These are phyloP conservation scores for Myxozyma melibiosi DNA, from an alignment of 805 yeast genomes.

Conservation along the genomic window DNA sequence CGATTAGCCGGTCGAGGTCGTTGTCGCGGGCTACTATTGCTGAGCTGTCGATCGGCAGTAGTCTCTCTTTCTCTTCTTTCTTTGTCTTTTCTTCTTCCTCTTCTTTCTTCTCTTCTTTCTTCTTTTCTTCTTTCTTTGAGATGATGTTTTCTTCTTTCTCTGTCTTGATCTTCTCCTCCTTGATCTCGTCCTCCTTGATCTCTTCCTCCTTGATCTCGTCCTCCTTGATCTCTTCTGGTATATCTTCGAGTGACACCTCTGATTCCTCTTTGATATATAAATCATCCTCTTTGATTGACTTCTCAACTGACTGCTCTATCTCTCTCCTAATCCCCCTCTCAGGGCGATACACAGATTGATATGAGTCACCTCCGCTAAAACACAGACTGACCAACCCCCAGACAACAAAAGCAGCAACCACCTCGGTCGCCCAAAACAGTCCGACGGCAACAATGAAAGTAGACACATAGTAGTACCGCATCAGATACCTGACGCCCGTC, in stretches of 20 bases:
- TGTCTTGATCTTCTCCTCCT: too few relatives aligned
- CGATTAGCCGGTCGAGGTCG: background rate
- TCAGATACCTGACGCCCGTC: slow-evolving; percentile 40
- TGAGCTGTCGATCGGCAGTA: background rate
- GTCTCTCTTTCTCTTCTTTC: background rate
- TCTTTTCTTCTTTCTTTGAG: too few relatives aligned
- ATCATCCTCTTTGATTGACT: too few relatives aligned
- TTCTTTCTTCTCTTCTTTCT: too few relatives aligned
- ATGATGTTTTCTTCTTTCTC: too few relatives aligned
- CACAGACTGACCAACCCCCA: slow-evolving; percentile 10
- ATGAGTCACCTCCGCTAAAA: too few relatives aligned
- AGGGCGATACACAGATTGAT: too few relatives aligned
- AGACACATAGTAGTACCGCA: slow-evolving; percentile 37
- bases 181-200: too few relatives aligned
- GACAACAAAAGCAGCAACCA: slow-evolving; percentile 16
- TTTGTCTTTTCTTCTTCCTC: background rate
- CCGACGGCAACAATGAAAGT: slow-evolving; percentile 37
- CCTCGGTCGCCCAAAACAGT: slow-evolving; percentile 39
- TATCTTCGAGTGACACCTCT: too few relatives aligned
- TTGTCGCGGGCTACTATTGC: slow-evolving; percentile 4
- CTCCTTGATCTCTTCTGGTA: too few relatives aligned
- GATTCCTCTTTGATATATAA: too few relatives aligned
- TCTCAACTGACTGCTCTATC: background rate
- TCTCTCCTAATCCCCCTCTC: background rate
- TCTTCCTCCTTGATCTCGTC: too few relatives aligned